phyloP scores from a whole-genome alignment of 2,329 filamentous ascomycete species.

The Laburnicola sp. region DNA sequence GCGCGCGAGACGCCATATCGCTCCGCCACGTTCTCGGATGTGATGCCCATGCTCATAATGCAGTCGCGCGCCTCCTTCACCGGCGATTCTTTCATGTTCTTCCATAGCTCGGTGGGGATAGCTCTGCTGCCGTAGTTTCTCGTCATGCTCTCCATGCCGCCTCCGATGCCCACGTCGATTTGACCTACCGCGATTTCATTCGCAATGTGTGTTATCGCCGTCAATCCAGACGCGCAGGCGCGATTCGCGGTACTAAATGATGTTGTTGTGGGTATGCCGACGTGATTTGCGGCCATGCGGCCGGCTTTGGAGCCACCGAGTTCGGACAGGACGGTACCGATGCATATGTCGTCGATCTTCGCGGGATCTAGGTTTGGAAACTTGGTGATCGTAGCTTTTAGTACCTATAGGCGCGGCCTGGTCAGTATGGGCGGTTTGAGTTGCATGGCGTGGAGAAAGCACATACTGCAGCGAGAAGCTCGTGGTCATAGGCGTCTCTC shows the following conservation, averaged over 20 bases:
- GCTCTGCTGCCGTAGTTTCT: slow-evolving; percentile 82
- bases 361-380: slow-evolving; percentile 72
- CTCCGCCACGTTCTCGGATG: slow-evolving; percentile 82
- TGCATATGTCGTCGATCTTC: slow-evolving; percentile 75
- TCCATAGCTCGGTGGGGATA: slow-evolving; percentile 83
- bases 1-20: slow-evolving; percentile 72
- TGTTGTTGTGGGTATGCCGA: slow-evolving; percentile 72
- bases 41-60: slow-evolving; percentile 92
- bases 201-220: slow-evolving; percentile 74
- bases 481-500: slow-evolving; percentile 87
- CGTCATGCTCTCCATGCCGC: slow-evolving; percentile 96
- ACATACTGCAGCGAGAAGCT: slow-evolving; percentile 69
- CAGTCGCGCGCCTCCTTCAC: slow-evolving; percentile 77
- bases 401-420: slow-evolving; percentile 49
- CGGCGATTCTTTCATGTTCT: slow-evolving; percentile 65
- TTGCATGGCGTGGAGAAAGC: too few species aligned
- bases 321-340: slow-evolving; percentile 88
- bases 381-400: slow-evolving; percentile 69
- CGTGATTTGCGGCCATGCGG: slow-evolving; percentile 86
- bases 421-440: not conserved
- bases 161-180: slow-evolving; percentile 75
- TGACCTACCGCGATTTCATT: slow-evolving; percentile 74
- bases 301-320: slow-evolving; percentile 88
- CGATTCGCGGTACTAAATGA: slow-evolving; percentile 86
- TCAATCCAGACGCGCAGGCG: slow-evolving; percentile 78